Base-by-base conservation (phyloP, 345 rosid species). In the Camelina laxa region DNA sequence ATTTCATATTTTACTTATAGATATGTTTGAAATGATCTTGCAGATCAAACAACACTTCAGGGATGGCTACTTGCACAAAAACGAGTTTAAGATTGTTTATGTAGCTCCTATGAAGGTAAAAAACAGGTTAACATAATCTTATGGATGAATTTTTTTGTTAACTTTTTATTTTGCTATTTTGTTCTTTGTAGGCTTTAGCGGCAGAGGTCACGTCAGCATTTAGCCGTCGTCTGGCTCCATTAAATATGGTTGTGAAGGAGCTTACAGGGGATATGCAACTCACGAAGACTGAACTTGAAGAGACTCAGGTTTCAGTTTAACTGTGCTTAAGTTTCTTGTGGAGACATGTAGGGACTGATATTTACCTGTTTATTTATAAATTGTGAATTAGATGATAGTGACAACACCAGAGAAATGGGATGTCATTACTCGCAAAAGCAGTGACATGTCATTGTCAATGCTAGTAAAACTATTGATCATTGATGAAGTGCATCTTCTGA, bases 391-490 rank as follows among this genome's bases (percentile, higher is more conserved):
- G 98, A 94, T 94, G 98, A 94, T 94, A 74, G 98, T 94, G 74
- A 94, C 98, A 69, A 94, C 98, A 24, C 98, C 98, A 51, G 98
- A 94, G 87, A 94, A 94, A 82, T 94, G 98, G 98, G 98, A 94
- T 89, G 98, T 94, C 73, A 94, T 94, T 83, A 91, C 98, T 69
- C 97, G 98, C 77, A 94, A 94, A 82, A 94, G 96, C 87, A 94
- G 98, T 62, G 98, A 94, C 76, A 94, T 94, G 98, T 84, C 98
- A 36, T 87, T 94, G 77, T 94, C 97, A 76, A 87, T 91, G 96
- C 86, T 94, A 68, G 97, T 94, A 80, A 94, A 94, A 83, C 96
- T 94, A 80, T 84, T 94, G 76, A 94, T 94, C 67, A 94, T 94
- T 71, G 98, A 94, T 76, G 98, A 94, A 84, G 98, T 94, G 62